Evolutionary conservation across 1,284 basidiomycete species (phyloP), one percentile per base, ranked within the genome.

Genomic region (Calocybe gambosa): DNA sequence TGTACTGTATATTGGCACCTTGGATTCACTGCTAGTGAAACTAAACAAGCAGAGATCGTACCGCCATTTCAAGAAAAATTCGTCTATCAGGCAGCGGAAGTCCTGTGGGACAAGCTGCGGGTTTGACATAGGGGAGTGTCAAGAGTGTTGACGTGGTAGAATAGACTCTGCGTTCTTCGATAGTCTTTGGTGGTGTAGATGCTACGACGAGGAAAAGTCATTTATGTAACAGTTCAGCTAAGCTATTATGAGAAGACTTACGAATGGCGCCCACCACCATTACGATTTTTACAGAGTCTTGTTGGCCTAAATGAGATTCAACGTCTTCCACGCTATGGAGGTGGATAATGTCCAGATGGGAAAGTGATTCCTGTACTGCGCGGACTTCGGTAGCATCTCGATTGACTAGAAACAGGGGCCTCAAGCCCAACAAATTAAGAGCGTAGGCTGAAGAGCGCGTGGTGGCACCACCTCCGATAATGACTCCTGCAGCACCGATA

Each of bases 301-400:
- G 42, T n/a, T 51, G 53, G 16, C 52, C 58, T 8, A 63, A 46
- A 42, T 58, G 43, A 5, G 13, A 40, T 40, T 63, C 58, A 6
- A 59, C 59, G 38, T 65, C 61, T 2, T 54, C 56, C 0, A 58
- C 53, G 42, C 50, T 51, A 41, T 39, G 47, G 12, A 65, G 55
- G 43, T 64, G 59, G n/a, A 64, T 53, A 13, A 65, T 51, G 9
- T 42, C 49, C 21, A 60, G 29, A 36, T 60, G 55, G 3, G 54
- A 46, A 46, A 60, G 50, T 5, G 56, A 48, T 2, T 51, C 42
- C 39, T 57, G 54, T 5, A 64, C 60, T 0, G 46, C 55, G 5
- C 44, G 39, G 12, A 52, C 79, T 76, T 73, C 69, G 70, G 52
- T 66, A 73, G 41, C 63, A 68, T 57, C 66, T 15, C 66, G 63